Evolutionary conservation across 208 protist genomes (phyloP).

Genomic region (Trypanosoma mega): DNA sequence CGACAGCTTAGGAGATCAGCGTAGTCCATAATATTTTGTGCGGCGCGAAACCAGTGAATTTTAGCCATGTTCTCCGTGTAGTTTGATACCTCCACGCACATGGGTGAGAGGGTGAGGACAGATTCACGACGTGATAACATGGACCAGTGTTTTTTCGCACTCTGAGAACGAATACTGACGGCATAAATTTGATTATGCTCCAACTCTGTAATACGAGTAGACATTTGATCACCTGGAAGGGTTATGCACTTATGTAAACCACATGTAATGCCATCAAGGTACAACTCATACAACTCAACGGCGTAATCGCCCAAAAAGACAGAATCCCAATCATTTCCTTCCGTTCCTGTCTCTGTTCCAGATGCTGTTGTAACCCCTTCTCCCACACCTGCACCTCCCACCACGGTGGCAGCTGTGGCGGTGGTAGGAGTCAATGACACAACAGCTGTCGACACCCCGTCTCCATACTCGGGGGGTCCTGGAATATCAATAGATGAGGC

Average conservation of each 20-base stretch:
- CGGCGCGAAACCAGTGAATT: constrained; percentile 65
- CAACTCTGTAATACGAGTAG: constrained; percentile 52
- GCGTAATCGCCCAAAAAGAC: constrained; percentile 75
- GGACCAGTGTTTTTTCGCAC: constrained; percentile 82
- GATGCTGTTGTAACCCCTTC: too few relatives aligned
- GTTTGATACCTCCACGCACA: constrained; percentile 55
- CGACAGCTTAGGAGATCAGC: constrained; percentile 43
- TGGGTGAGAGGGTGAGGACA: constrained; percentile 74
- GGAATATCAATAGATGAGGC: too few relatives aligned
- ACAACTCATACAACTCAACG: constrained; percentile 75
- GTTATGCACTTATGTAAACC: constrained; percentile 43
- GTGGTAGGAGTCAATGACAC: too few relatives aligned
- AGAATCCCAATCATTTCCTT: constrained; percentile 21
- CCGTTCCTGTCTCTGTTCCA: neutral
- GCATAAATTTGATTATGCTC: constrained; percentile 81
- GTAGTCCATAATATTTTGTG: constrained; percentile 47
- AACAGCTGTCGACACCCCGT: too few relatives aligned
- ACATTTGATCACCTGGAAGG: constrained; percentile 54
- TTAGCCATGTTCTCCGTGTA: constrained; percentile 67
- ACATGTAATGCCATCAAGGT: constrained; percentile 67
- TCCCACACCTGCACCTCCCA: too few relatives aligned
- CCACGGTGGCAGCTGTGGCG: too few relatives aligned
- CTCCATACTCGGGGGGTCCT: too few relatives aligned
- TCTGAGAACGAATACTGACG: constrained; percentile 76
- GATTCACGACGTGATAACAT: constrained; percentile 73